These are phyloP conservation scores for Chlorella variabilis DNA, from an alignment of 163 green algal species.

Conservation along the genomic window DNA sequence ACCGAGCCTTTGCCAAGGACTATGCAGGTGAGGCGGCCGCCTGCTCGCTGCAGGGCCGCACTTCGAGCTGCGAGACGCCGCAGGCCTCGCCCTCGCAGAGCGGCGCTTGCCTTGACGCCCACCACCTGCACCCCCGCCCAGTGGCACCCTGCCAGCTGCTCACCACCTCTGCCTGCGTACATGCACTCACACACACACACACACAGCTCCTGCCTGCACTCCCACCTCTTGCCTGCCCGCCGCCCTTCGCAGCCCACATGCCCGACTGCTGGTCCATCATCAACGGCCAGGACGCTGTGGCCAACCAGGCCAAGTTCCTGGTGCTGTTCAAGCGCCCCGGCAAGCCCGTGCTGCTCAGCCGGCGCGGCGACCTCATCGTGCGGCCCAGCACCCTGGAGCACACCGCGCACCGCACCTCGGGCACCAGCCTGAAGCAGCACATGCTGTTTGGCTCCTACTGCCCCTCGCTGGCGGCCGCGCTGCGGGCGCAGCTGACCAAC, in stretches of 20 bases:
- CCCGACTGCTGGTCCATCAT: slow-evolving; percentile 26
- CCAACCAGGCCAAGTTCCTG: slow-evolving; percentile 22
- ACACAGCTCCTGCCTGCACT: too few species aligned
- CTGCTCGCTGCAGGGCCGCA: too few species aligned
- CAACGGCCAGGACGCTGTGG: slow-evolving; percentile 34
- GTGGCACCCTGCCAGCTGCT: too few species aligned
- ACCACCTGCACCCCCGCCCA: too few species aligned
- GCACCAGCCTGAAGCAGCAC: slow-evolving; percentile 3
- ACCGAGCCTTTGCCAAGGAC: slow-evolving; percentile 29
- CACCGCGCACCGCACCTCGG: neutral
- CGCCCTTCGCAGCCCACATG: neutral
- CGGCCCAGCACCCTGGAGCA: neutral
- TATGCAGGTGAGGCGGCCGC: neutral
- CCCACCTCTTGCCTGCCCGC: too few species aligned
- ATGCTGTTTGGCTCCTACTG: neutral
- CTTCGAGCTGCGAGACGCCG: too few species aligned
- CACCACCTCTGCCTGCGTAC: too few species aligned
- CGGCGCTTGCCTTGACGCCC: too few species aligned
- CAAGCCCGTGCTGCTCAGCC: slow-evolving; percentile 29
- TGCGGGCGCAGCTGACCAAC: neutral
- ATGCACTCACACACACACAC: too few species aligned
- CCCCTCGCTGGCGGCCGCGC: neutral
- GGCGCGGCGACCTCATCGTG: neutral
- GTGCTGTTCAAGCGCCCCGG: slow-evolving; percentile 30
- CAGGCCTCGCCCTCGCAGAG: too few species aligned